Base-by-base conservation (phyloP, 1,284 basidiomycete genomes). In the Ganoderma boninense region DNA sequence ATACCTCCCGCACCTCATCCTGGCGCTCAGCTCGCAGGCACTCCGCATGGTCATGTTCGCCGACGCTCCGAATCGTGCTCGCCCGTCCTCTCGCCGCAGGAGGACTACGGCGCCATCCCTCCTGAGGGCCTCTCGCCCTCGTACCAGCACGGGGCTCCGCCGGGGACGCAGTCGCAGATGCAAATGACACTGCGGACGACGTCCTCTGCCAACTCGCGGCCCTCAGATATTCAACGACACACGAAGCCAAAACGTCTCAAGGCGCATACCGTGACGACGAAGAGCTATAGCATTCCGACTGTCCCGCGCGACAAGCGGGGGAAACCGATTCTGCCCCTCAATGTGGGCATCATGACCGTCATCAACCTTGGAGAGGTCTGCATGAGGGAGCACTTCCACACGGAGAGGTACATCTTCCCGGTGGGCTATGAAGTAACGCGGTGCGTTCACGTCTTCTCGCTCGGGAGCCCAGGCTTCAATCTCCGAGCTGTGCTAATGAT, bases 361-460 rank as follows among this genome's bases (percentile, higher is more conserved):
- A 83, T 90, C 68, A 88, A 78, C 69, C 83, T 95, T 0, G 93
- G 93, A 5, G 86, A 89, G 71, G 88, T 94, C 5, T 93, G 92
- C 77, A 89, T 90, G 87, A 85, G 92, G 60, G 92, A 94, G 75
- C 91, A 93, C 78, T 95, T 94, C 77, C 92, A 93, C 78, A 94
- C 93, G 0, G 93, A 95, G 79, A 84, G 94, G 69, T 95, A 95
- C 78, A 95, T 95, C 73, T 95, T 93, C 76, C 93, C 93, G 23
- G 90, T 95, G 62, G 93, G 93, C 23, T 95, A 94, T 78, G 91
- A 94, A 78, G 92, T 94, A 5, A 92, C 89, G 4, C 85, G 93
- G 93, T 92, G 67, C 65, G 72, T 44, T 54, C 73, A n/a, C 42
- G 29, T n/a, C 56, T n/a, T 42, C 16, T 42, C 38, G 38, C 65